A percentile compares a stretch with the other conserved stretches of the same genome.
These are phyloP conservation scores for Ichthyophthirius multifiliis DNA, from an alignment of 169 alveolate species.

Conservation along the genomic window DNA sequence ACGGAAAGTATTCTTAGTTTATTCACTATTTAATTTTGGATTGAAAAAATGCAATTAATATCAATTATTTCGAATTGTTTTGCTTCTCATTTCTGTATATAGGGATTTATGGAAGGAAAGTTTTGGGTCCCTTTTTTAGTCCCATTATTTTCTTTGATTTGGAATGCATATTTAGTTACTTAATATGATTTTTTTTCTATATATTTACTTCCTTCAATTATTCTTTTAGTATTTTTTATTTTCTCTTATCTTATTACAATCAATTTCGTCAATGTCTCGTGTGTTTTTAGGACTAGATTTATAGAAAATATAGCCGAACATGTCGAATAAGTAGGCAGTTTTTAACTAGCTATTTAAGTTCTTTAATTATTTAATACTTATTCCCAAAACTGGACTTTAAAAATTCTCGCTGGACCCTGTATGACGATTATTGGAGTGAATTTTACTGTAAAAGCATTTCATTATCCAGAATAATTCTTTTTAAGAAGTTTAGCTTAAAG, in stretches of 20 bases:
- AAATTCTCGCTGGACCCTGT: background rate
- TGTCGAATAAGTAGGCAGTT: background rate
- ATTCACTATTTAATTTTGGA: background rate
- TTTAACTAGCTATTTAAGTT: background rate
- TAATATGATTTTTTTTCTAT: background rate
- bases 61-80: background rate
- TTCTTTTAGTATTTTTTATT: background rate
- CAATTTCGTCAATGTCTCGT: background rate
- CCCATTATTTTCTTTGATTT: background rate
- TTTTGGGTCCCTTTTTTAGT: conserved; percentile 8
- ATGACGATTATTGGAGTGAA: background rate
- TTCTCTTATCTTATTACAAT: background rate
- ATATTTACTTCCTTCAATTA: background rate
- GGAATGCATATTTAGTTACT: background rate
- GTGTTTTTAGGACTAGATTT: background rate
- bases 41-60: background rate
- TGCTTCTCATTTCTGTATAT: background rate
- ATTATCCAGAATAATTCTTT: conserved; percentile 4
- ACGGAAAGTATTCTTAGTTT: background rate
- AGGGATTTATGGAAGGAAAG: background rate
- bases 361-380: background rate
- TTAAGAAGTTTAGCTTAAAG: background rate
- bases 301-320: background rate
- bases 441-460: background rate
- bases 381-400: background rate